Conservation (phyloP, 768 basidiomycete genomes). For the Podaxis pistillaris region DNA sequence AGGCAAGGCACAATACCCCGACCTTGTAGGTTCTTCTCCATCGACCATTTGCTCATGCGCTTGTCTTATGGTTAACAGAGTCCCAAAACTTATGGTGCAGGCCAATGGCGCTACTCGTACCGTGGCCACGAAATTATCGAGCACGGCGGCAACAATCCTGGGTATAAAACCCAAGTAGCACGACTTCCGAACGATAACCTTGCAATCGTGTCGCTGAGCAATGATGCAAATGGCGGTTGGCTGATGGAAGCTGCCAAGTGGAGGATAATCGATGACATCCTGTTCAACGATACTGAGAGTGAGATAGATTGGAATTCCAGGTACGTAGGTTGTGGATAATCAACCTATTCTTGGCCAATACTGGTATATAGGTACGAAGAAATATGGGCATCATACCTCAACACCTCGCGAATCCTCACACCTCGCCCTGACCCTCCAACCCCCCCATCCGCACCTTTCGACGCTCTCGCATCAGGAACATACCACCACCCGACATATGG, state of each 20-base stretch:
- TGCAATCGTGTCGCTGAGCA: conserved; percentile 37
- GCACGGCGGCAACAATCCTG: conserved; percentile 41
- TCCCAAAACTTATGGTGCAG: conserved; percentile 38
- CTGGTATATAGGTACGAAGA: conserved; percentile 26
- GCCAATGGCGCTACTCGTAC: conserved; percentile 37
- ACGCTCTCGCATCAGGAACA: conserved; percentile 22
- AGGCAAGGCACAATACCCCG: conserved; percentile 34
- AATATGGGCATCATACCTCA: conserved; percentile 20
- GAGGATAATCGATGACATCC: conserved; percentile 35
- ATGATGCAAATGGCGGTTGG: conserved; percentile 35
- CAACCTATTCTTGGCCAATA: not conserved
- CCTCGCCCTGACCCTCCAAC: conserved; percentile 25
- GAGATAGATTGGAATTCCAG: conserved; percentile 38
- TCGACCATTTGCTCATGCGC: not conserved
- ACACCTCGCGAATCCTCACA: conserved; percentile 21
- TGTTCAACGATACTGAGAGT: conserved; percentile 15
- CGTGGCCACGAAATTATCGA: conserved; percentile 42
- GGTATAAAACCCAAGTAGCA: conserved; percentile 29
- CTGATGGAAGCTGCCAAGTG: conserved; percentile 37
- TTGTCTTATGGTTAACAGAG: conserved; percentile 21
- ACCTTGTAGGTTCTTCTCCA: conserved; percentile 27
- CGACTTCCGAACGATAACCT: conserved; percentile 37
- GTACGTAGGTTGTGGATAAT: conserved; percentile 16
- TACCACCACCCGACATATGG: conserved; percentile 38
- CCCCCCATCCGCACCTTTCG: conserved; percentile 22